These are phyloP conservation scores for Coniochaeta ligniaria DNA, from an alignment of 2,329 filamentous ascomycete genomes.

Conservation along the genomic window DNA sequence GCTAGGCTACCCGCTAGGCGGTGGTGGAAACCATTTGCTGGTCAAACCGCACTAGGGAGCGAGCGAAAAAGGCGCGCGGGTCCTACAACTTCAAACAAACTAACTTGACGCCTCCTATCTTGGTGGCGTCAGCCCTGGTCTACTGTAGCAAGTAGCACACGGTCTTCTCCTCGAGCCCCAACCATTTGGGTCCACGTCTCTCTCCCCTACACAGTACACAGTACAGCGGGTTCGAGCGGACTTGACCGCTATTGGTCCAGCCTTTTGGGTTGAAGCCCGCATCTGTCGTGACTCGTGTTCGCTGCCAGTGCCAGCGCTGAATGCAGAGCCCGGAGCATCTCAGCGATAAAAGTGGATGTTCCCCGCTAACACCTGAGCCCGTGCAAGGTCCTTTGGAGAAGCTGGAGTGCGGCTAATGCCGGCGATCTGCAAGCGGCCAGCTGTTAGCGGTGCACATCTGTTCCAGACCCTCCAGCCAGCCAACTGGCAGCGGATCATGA, in stretches of 20 bases:
- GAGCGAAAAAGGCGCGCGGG: conserved; percentile 1
- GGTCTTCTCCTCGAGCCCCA: neutral
- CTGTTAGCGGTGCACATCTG: neutral
- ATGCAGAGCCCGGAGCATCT: neutral
- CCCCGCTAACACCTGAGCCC: neutral
- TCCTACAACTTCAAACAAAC: neutral
- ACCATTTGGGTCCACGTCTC: neutral
- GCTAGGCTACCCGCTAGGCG: too few relatives aligned
- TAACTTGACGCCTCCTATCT: neutral
- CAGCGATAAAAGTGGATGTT: neutral
- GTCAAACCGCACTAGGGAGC: neutral
- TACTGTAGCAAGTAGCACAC: too few relatives aligned
- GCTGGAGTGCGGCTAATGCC: neutral
- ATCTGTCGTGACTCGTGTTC: neutral
- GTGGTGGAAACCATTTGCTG: neutral
- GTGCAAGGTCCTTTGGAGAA: too few relatives aligned
- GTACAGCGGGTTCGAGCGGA: neutral
- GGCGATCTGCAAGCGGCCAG: neutral
- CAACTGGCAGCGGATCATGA: neutral
- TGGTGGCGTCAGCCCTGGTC: neutral
- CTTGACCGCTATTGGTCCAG: neutral
- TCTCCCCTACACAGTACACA: neutral
- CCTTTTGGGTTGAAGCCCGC: neutral
- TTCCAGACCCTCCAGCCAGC: neutral
- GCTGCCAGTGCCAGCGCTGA: neutral